Evolutionary conservation across 495 filamentous ascomycete species (phyloP).

Genomic region (Penicillium bovifimosum): DNA sequence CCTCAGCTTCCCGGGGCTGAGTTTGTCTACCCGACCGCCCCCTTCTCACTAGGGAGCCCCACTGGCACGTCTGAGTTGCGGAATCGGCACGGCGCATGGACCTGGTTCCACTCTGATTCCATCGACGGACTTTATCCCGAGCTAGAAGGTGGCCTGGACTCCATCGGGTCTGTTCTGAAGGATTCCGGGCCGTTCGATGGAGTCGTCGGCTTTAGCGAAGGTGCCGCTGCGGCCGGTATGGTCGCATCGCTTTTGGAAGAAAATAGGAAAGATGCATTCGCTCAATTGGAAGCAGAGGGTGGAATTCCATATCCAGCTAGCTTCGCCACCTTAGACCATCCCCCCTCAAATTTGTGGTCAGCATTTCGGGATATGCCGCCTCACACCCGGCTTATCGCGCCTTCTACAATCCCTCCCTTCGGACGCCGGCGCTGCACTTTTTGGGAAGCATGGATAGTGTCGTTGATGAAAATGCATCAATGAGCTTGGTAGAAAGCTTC

Average conservation of each 20-base stretch:
- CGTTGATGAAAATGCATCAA: slow-evolving; percentile 2
- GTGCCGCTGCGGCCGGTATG: slow-evolving; percentile 11
- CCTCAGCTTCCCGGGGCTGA: neutral
- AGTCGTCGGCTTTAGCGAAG: slow-evolving; percentile 31
- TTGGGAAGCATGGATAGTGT: slow-evolving; percentile 6
- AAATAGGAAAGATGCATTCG: neutral
- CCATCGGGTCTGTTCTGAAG: slow-evolving; percentile 2
- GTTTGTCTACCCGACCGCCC: slow-evolving; percentile 7
- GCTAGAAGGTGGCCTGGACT: neutral
- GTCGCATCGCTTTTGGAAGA: slow-evolving; percentile 6
- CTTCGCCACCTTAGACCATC: too few species aligned
- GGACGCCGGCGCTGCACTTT: slow-evolving; percentile 3
- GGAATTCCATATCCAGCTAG: slow-evolving; percentile 3
- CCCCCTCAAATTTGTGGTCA: too few species aligned
- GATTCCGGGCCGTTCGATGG: slow-evolving; percentile 34
- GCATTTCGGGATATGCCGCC: too few species aligned
- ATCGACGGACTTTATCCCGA: neutral
- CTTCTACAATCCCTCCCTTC: slow-evolving; percentile 3
- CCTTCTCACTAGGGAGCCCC: neutral
- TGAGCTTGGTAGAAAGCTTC: neutral
- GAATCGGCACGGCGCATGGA: slow-evolving; percentile 3
- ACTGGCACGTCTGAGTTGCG: slow-evolving; percentile 2
- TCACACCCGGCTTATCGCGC: slow-evolving; percentile 2
- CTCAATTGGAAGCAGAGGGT: neutral
- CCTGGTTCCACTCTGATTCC: slow-evolving; percentile 3